Conservation (phyloP, 202 grass and related monocot species). For the Bolboschoenoplectus hybrid region DNA sequence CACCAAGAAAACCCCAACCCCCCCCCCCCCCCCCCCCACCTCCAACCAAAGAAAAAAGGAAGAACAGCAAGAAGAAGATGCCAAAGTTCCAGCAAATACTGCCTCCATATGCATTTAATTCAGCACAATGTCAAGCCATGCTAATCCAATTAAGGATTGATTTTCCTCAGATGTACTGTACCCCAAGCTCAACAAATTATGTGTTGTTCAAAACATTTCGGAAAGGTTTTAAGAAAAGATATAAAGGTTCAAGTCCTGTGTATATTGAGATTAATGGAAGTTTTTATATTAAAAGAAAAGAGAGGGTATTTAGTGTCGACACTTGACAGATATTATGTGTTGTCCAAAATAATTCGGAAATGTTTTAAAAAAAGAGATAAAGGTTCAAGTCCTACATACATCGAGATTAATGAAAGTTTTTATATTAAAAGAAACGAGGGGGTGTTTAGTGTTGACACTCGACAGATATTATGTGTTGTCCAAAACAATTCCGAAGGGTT, state of each 20-base stretch:
- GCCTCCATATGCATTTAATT: background rate
- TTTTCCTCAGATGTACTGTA: background rate
- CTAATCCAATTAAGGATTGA: constrained; percentile 27
- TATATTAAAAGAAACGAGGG: too few relatives aligned
- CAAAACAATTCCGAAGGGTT: background rate
- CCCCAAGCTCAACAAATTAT: background rate
- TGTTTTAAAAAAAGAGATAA: too few relatives aligned
- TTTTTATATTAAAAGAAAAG: too few relatives aligned
- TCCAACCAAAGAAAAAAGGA: background rate
- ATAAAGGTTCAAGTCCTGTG: too few relatives aligned
- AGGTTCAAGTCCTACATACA: too few relatives aligned
- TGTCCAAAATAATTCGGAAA: too few relatives aligned
- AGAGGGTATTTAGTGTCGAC: too few relatives aligned
- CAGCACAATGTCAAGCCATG: constrained; percentile 26
- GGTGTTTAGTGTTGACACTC: too few relatives aligned
- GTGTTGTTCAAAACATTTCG: background rate
- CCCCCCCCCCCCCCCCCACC: background rate
- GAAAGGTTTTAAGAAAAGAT: background rate
- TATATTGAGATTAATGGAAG: too few relatives aligned
- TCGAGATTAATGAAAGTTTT: too few relatives aligned
- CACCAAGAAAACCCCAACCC: background rate
- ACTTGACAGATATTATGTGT: too few relatives aligned
- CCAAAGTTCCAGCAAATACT: constrained; percentile 14
- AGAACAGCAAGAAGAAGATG: background rate
- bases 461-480: background rate